Base-by-base conservation (phyloP, 176 grass and related monocot genomes). In the Triticum urartu region DNA sequence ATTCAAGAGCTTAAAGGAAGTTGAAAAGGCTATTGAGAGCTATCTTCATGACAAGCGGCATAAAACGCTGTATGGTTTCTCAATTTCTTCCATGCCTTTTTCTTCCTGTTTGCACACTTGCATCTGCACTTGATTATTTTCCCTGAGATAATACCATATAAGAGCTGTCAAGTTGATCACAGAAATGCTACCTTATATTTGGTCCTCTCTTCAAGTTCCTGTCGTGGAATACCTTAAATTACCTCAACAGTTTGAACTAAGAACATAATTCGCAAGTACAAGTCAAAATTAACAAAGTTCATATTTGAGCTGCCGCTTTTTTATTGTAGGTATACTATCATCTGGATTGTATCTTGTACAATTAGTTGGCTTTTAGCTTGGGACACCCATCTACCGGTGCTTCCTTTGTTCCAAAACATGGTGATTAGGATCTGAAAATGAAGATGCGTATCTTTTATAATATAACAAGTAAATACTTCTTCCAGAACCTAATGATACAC, bases 61-160 rank as follows among this genome's bases (percentile, higher is more conserved):
- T 72, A 72, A 72, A 42, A 72, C 68, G 5, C 36, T 72, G 68
- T 72, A 72, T 22, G 36, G 68, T 24, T 71, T 71, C 68, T 39
- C 34, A 71, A 40, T n/a, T 38, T 36, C 32, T 20, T 68, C 7
- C 15, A 6, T 20, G 32, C 2, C 18, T 36, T 36, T 42, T 72
- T 22, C 68, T 42, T 68, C 14, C 14, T 30, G 65, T 18, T 68
- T 68, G 13, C 65, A 34, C 9, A 12, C 35, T 40, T 72, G 20
- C 9, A 72, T 72, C 20, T 13, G 20, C 68, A 72, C 21, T 42
- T 40, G 68, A 35, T 36, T 42, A 24, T 42, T 72, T 72, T 72
- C 35, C 20, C 35, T 40, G 8, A 11, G 35, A 71, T 68, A 68
- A 68, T 6, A 68, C 30, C 30, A 18, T 68, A 68, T 7, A 34